Conservation (phyloP, 306 rosid species). For the Quercus aquifolioides region DNA sequence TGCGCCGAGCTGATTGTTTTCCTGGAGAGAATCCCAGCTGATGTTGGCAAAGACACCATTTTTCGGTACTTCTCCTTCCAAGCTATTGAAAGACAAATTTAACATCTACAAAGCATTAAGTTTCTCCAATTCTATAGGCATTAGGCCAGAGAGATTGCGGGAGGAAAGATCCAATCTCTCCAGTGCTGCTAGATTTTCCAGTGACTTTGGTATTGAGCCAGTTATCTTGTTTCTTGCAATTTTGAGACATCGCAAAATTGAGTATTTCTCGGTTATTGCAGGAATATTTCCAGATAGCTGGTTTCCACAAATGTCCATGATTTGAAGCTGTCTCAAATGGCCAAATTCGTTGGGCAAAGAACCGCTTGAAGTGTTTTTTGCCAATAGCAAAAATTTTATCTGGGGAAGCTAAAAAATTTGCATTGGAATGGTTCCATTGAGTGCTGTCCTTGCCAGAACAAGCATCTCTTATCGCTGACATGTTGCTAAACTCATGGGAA, state of each 20-base stretch:
- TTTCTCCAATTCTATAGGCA: constrained; percentile 32
- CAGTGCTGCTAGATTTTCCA: constrained; percentile 25
- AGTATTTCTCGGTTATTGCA: neutral
- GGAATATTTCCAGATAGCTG: constrained; percentile 31
- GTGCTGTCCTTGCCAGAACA: constrained; percentile 13
- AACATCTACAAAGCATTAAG: constrained; percentile 8
- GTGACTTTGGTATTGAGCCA: constrained; percentile 29
- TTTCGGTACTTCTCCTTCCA: constrained; percentile 38
- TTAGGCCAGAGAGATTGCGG: constrained; percentile 31
- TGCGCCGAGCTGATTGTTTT: constrained; percentile 33
- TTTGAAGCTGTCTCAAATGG: constrained; percentile 29
- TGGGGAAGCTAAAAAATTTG: constrained; percentile 32
- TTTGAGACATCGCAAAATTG: constrained; percentile 5
- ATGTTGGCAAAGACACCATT: constrained; percentile 35
- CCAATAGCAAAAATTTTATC: constrained; percentile 4
- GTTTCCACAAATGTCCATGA: constrained; percentile 19
- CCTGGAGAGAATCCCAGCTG: constrained; percentile 23
- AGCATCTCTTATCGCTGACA: neutral
- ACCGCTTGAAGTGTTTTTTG: constrained; percentile 26
- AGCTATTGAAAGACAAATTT: constrained; percentile 39
- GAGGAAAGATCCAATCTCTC: constrained; percentile 38
- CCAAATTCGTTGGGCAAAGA: constrained; percentile 19
- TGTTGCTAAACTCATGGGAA: constrained; percentile 27
- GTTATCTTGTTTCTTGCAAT: constrained; percentile 33
- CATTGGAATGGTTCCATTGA: constrained; percentile 30